Evolutionary conservation across 768 basidiomycete genomes (phyloP), one percentile per base, ranked within the genome.

Genomic region (Leccinellum rugosiceps): DNA sequence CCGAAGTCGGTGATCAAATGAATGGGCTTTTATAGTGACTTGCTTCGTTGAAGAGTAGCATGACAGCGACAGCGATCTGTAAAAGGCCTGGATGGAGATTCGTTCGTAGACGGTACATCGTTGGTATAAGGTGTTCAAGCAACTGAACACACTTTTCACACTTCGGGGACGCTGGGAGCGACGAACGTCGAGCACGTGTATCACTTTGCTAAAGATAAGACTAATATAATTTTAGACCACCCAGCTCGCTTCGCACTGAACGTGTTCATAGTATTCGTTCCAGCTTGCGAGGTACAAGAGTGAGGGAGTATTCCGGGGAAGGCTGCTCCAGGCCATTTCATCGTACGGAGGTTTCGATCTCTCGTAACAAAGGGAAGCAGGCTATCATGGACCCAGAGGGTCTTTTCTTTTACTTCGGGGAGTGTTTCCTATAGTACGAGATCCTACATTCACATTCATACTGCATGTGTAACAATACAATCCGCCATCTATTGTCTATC

Each of bases 291-390:
- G 80, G 38, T 92, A 92, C 68, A 72, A 75, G 53, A 84, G 76
- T 63, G 88, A 90, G 68, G 71, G 72, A 21, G 77, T 82, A 3
- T 76, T 98, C 23, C 78, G 83, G 10, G 75, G 82, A 50, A 98
- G 97, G 72, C 75, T 98, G 28, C 66, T 95, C 6, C 88, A 93
- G 65, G 92, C 94, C 1, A 92, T 98, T 66, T 88, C 80, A 45
- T 85, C 92, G 0, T 88, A 87, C 43, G 92, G 94, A 4, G 95
- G 95, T 2, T 98, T 98, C 60, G 95, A 98, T 75, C 77, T 98
- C 50, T 97, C 94, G 10, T 97, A 54, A 68, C 19, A 28, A 41
- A n/a, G 2, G 38, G n/a, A 41, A 19, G 35, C 7, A 34, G 34
- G 35, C 28, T 7, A 30, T 7, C 9, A 6, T 30, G n/a, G n/a